Evolutionary conservation across 768 basidiomycete species (phyloP), one percentile per base, ranked within the genome.

Genomic region (Boletus barrowsii): DNA sequence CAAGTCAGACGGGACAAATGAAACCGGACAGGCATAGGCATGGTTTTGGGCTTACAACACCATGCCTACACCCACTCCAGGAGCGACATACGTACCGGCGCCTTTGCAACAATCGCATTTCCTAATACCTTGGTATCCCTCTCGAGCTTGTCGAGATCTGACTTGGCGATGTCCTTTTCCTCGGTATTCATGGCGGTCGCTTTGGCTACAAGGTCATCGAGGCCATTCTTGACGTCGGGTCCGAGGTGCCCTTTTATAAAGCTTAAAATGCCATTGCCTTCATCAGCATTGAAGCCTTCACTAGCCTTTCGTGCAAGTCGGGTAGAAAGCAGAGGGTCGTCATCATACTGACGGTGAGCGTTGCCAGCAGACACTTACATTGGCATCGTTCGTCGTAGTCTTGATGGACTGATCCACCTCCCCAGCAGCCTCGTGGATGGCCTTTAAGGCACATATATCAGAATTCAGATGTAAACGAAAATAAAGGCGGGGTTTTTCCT

Each of bases 331-430:
- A 3, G 8, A 17, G 15, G n/a, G 20, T 17, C 4, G 17, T 26
- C 24, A n/a, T 36, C 22, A 47, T 46, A 3, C 8, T 8, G 3
- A 10, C 20, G 10, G 39, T 9, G 29, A 29, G 36, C 26, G 33
- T 5, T 11, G 18, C n/a, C 30, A 29, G 8, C 17, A 24, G 18
- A 22, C 15, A 48, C 62, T 42, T 20, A 65, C 53, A 1, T 0
- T 9, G 13, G 8, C 15, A 22, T 62, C 37, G 0, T 10, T 0
- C 6, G 51, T 54, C 29, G 51, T 3, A 9, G 2, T 7, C 29
- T 7, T 0, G 20, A 51, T 2, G 9, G 0, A 0, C 1, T 0
- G 1, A 0, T 0, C 4, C 17, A 59, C 8, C 0, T 11, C 0
- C 2, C 0, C 0, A 3, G 18, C 41, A 1, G 0, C 11, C 0